A percentile compares a stretch with the other conserved stretches of the same genome.
Conservation (phyloP, 2,329 filamentous ascomycete genomes). For the Aspergillus fumigatus region DNA sequence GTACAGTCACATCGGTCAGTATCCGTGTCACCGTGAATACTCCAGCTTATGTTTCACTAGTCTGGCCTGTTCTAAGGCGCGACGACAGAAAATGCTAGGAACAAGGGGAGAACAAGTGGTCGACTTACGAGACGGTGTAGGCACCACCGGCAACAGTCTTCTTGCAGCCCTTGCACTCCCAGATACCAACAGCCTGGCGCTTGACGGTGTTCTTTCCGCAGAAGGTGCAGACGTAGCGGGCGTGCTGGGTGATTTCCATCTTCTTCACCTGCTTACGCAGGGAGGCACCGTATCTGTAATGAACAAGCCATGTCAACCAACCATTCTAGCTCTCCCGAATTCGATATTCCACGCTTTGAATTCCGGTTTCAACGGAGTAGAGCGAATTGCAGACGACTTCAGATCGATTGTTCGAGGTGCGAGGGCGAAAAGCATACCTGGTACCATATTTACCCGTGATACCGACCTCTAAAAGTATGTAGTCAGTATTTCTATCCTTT, state of each 20-base stretch:
- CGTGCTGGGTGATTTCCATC: conserved; percentile 99
- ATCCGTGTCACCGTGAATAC: conserved; percentile 3
- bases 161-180: conserved; percentile 92
- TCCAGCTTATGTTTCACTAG: not conserved
- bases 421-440: conserved; percentile 60
- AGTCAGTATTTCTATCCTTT: conserved; percentile 2
- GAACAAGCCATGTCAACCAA: conserved; percentile 19
- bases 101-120: not conserved
- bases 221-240: conserved; percentile 96
- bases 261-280: conserved; percentile 99
- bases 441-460: conserved; percentile 99
- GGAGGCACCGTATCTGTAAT: conserved; percentile 87
- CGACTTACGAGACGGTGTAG: conserved; percentile 91
- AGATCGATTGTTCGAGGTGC: conserved; percentile 13
- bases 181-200: conserved; percentile 88
- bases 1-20: conserved; percentile 9
- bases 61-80: not conserved
- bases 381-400: conserved; percentile 10
- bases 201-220: conserved; percentile 95
- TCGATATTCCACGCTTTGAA: conserved; percentile 16
- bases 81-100: not conserved
- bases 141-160: conserved; percentile 93
- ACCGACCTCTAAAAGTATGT: conserved; percentile 65
- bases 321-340: conserved; percentile 3
- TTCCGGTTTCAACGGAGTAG: conserved; percentile 9